These are phyloP conservation scores for Globisporangium irregulare DNA, from an alignment of 352 stramenopile species.

Conservation along the genomic window DNA sequence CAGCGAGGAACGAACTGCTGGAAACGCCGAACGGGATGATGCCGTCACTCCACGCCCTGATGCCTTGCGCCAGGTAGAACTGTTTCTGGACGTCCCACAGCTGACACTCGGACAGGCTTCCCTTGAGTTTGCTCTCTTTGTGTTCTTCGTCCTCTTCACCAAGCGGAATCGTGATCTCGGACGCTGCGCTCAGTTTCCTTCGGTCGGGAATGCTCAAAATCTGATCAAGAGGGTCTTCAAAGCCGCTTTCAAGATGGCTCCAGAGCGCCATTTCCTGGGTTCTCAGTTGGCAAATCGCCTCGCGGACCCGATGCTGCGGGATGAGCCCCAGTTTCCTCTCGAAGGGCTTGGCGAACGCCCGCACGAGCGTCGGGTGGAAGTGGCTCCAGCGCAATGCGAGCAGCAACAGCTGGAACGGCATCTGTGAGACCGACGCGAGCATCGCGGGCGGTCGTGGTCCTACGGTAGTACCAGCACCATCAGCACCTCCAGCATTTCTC, in stretches of 20 bases:
- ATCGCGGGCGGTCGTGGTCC: constrained; percentile 15
- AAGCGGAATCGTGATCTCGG: neutral
- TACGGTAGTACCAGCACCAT: neutral
- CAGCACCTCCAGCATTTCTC: neutral
- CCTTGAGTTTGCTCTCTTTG: neutral
- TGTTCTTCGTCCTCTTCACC: neutral
- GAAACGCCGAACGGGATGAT: constrained; percentile 78
- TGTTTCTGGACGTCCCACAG: constrained; percentile 78
- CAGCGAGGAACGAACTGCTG: constrained; percentile 71
- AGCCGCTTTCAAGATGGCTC: constrained; percentile 19
- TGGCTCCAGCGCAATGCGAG: constrained; percentile 70
- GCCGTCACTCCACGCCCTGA: constrained; percentile 69
- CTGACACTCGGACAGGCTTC: constrained; percentile 46
- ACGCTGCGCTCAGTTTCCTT: neutral
- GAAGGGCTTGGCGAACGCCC: constrained; percentile 38
- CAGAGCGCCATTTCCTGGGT: constrained; percentile 29
- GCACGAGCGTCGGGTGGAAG: constrained; percentile 52
- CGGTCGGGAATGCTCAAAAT: neutral
- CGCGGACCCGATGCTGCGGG: constrained; percentile 36
- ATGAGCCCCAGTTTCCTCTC: constrained; percentile 45
- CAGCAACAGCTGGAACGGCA: constrained; percentile 70
- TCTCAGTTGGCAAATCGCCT: constrained; percentile 34
- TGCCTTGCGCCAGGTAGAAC: constrained; percentile 76
- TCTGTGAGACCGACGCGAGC: constrained; percentile 33
- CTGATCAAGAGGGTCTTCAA: neutral